These are phyloP conservation scores for Tolypocladium album DNA, from an alignment of 2,329 filamentous ascomycete species.

Conservation along the genomic window DNA sequence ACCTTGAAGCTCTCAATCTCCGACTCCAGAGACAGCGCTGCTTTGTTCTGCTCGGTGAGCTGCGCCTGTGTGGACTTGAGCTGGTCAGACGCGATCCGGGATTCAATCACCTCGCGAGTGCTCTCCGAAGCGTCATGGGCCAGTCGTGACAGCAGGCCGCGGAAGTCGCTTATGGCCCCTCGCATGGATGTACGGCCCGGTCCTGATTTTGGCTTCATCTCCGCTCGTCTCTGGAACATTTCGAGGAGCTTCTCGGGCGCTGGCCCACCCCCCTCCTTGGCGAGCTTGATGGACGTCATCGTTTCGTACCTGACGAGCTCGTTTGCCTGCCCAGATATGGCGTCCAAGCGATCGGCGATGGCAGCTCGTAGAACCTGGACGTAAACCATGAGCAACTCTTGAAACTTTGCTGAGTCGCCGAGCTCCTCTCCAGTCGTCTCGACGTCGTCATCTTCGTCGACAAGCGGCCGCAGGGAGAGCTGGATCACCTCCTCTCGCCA, in stretches of 20 bases:
- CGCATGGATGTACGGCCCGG: constrained; percentile 54
- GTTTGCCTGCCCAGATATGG: constrained; percentile 69
- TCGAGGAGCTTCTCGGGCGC: constrained; percentile 52
- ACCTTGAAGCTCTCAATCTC: constrained; percentile 68
- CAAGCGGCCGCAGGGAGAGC: constrained; percentile 61
- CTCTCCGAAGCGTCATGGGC: constrained; percentile 10
- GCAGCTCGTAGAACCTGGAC: constrained; percentile 66
- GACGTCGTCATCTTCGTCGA: constrained; percentile 66
- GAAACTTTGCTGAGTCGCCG: constrained; percentile 72
- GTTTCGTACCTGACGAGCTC: constrained; percentile 65
- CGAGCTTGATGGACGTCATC: constrained; percentile 46
- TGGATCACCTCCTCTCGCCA: constrained; percentile 67
- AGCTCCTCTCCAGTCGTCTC: constrained; percentile 87
- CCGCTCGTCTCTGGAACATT: constrained; percentile 35
- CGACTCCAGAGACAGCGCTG: constrained; percentile 39
- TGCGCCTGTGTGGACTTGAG: constrained; percentile 49
- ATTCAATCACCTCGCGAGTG: constrained; percentile 54
- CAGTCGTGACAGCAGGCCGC: constrained; percentile 45
- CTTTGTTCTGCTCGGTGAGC: constrained; percentile 40
- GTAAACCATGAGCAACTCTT: constrained; percentile 84
- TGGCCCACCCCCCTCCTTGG: constrained; percentile 55
- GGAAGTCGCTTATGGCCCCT: constrained; percentile 57
- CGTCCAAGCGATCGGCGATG: constrained; percentile 68
- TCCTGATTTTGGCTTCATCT: constrained; percentile 40
- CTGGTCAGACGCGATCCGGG: constrained; percentile 51